Evolutionary conservation across 2,329 filamentous ascomycete species (phyloP).

Genomic region (Capronia coronata): DNA sequence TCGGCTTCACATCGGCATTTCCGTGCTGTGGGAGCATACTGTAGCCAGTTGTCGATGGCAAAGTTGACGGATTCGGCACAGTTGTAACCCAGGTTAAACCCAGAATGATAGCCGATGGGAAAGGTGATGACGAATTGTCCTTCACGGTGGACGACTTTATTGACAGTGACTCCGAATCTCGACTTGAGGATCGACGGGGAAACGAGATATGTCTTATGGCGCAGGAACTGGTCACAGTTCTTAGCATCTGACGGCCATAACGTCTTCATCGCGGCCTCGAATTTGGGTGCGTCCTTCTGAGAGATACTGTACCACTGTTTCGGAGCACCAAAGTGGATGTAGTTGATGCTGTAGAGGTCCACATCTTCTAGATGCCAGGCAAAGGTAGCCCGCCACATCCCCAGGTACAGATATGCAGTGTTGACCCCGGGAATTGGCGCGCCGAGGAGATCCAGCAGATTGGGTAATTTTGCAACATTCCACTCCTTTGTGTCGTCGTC

Average conservation of each 20-base stretch:
- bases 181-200: constrained; percentile 81
- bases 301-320: constrained; percentile 99
- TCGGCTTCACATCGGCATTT: constrained; percentile 96
- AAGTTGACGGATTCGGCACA: constrained; percentile 99
- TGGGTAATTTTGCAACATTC: constrained; percentile 93
- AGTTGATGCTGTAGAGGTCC: constrained; percentile 99
- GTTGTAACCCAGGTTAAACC: constrained; percentile 96
- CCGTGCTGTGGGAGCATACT: constrained; percentile 91
- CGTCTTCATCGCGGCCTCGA: constrained; percentile 84
- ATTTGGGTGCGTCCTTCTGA: constrained; percentile 84
- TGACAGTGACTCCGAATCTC: constrained; percentile 91
- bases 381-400: constrained; percentile 99
- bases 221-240: constrained; percentile 88
- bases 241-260: constrained; percentile 88
- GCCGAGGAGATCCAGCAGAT: constrained; percentile 85
- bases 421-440: constrained; percentile 97
- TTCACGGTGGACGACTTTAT: constrained; percentile 89
- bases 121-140: constrained; percentile 98
- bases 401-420: constrained; percentile 92
- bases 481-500: constrained; percentile 75
- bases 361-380: constrained; percentile 99
- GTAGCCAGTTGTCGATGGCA: constrained; percentile 87
- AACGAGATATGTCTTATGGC: constrained; percentile 95
- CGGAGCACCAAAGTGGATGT: constrained; percentile 94
- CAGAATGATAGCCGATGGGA: constrained; percentile 96